Evolutionary conservation across 2,329 filamentous ascomycete species (phyloP).

Genomic region (Exophiala phaeomuriformis): DNA sequence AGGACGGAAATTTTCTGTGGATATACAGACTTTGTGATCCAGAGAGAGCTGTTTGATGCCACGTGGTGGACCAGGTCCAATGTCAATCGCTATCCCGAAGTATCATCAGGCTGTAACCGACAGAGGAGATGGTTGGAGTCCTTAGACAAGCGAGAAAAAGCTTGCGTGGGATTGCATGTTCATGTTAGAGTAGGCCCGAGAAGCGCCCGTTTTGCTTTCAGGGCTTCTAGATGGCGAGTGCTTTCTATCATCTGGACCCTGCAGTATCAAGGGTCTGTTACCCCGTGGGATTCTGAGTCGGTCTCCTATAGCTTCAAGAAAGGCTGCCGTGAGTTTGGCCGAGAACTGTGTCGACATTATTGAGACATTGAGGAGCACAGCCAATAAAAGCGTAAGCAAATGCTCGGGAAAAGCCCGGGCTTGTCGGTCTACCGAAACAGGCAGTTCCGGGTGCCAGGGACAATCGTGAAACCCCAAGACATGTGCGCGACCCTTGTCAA

Average conservation of each 20-base stretch:
- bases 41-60: neutral
- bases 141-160: neutral
- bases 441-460: neutral
- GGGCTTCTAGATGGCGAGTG: too few species aligned
- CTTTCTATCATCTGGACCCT: too few species aligned
- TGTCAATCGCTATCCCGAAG: neutral
- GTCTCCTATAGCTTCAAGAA: neutral
- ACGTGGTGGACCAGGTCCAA: neutral
- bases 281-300: neutral
- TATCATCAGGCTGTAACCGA: neutral
- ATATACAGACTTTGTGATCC: neutral
- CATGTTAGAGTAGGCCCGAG: too few species aligned
- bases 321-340: neutral
- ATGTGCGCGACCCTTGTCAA: too few species aligned
- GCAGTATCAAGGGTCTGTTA: neutral
- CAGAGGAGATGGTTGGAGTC: neutral
- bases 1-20: neutral
- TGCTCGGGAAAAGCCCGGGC: neutral
- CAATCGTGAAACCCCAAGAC: neutral
- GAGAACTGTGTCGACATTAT: neutral
- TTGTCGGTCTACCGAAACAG: neutral
- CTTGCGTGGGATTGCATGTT: neutral
- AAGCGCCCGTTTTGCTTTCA: too few species aligned
- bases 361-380: neutral
- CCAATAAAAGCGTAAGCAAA: neutral